phyloP scores from a whole-genome alignment of 345 rosid genomes.

The Hibiscus tridactylites region DNA sequence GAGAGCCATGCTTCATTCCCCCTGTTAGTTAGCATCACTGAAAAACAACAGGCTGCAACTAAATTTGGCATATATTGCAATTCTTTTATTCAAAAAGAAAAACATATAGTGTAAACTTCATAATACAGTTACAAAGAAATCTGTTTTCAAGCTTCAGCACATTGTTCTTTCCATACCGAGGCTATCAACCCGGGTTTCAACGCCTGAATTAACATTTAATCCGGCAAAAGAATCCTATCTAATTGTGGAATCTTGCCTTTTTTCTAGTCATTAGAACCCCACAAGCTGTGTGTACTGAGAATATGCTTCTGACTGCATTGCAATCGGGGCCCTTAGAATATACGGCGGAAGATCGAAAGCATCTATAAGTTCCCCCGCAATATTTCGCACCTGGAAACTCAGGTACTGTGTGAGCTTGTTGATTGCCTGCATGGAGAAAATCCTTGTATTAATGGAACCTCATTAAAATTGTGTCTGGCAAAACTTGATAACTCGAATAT shows the following conservation, averaged over 20 bases:
- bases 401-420: slow-evolving; percentile 80
- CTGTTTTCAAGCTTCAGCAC: not conserved
- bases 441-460: not conserved
- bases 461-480: not conserved
- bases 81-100: not conserved
- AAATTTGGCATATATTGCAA: not conserved
- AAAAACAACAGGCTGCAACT: not conserved
- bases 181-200: not conserved
- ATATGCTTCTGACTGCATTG: slow-evolving; percentile 88
- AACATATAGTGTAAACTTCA: not conserved
- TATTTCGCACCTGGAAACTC: slow-evolving; percentile 80
- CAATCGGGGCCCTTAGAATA: slow-evolving; percentile 89
- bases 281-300: slow-evolving; percentile 74
- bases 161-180: not conserved
- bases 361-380: slow-evolving; percentile 71
- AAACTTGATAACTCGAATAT: not conserved
- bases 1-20: too few species aligned
- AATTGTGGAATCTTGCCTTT: not conserved
- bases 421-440: slow-evolving; percentile 51
- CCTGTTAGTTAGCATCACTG: not conserved
- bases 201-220: not conserved
- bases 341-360: slow-evolving; percentile 79
- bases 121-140: not conserved
- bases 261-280: slow-evolving; percentile 41
- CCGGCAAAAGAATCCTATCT: not conserved